Base-by-base conservation (phyloP, 345 rosid species). In the Murraya paniculata region DNA sequence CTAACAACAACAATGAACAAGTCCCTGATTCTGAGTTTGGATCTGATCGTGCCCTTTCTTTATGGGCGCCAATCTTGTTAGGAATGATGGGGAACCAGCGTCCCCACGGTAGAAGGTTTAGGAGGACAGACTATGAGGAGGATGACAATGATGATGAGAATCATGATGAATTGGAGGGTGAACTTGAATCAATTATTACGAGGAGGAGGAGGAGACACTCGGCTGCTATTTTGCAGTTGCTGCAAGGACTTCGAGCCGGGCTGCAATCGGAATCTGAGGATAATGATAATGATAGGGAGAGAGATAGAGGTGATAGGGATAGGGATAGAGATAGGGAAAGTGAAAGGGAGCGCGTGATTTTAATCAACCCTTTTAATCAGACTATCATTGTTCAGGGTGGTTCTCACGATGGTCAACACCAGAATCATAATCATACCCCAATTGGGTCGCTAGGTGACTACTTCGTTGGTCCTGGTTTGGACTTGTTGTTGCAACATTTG, bases 11-110 rank as follows among this genome's bases (percentile, higher is more conserved):
- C 41, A 61, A 74, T 74, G 68, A 61, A 45, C 71, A 55, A 62
- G 88, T 62, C 14, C 61, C 85, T 2, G 98, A 90, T 75, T 79
- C 94, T 5, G 94, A 88, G 73, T 74, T 92, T 28, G 92, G 91
- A 74, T 89, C 97, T 3, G 98, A 95, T 31, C 90, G 85, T 79
- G 89, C 94, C 3, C 85, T 93, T 85, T 87, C 94, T 73, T 88
- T 91, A 36, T 93, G 97, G 98, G 95, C 90, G 5, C 96, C 99
- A 0, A 81, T 95, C 81, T 85, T 95, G 81, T 91, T 95, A 9
- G 96, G 97, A 1, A 90, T 95, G 97, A 90, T 91, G 89, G 92
- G 89, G 5, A 89, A 87, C 79, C 82, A 88, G 13, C 87, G 84
- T 16, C 24, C 64, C 13, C 90, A 90, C 13, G 84, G 85, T 38